phyloP scores from a whole-genome alignment of 306 rosid species.

The Glycine soja region DNA sequence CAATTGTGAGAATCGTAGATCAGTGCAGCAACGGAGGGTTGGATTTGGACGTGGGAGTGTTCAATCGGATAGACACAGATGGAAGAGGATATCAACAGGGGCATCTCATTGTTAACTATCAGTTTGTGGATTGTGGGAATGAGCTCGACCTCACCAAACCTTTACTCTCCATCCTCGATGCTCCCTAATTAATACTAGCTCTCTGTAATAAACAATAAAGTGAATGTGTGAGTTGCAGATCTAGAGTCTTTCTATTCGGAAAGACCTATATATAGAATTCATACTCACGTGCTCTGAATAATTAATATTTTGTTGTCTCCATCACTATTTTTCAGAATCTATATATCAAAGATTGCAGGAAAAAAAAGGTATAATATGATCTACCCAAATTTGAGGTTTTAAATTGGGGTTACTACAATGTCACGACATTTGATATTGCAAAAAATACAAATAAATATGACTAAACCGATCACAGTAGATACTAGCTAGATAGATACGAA shows the following conservation, averaged over 20 bases:
- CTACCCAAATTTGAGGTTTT: too few relatives aligned
- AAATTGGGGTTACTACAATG: too few relatives aligned
- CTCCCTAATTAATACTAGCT: background rate
- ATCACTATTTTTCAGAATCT: too few relatives aligned
- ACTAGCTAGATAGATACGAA: too few relatives aligned
- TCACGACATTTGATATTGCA: too few relatives aligned
- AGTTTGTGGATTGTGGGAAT: conserved; percentile 65
- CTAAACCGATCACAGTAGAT: too few relatives aligned
- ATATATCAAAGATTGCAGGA: too few relatives aligned
- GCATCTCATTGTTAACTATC: conserved; percentile 59
- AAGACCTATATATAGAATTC: background rate
- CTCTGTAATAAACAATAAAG: background rate
- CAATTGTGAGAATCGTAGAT: conserved; percentile 70
- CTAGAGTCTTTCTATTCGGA: background rate
- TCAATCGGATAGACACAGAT: conserved; percentile 59
- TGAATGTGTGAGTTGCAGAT: background rate
- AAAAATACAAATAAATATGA: too few relatives aligned
- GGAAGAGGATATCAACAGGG: conserved; percentile 58
- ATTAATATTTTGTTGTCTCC: background rate
- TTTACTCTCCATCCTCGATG: conserved; percentile 41
- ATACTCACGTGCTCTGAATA: too few relatives aligned
- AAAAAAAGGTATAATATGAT: too few relatives aligned
- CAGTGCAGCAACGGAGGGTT: conserved; percentile 77
- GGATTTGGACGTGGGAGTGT: conserved; percentile 68
- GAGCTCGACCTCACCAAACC: background rate